A percentile compares a stretch with the other conserved stretches of the same genome.
These are phyloP conservation scores for Bifiguratus adelaidae DNA, from an alignment of 192 early-diverging fungal species.

Conservation along the genomic window DNA sequence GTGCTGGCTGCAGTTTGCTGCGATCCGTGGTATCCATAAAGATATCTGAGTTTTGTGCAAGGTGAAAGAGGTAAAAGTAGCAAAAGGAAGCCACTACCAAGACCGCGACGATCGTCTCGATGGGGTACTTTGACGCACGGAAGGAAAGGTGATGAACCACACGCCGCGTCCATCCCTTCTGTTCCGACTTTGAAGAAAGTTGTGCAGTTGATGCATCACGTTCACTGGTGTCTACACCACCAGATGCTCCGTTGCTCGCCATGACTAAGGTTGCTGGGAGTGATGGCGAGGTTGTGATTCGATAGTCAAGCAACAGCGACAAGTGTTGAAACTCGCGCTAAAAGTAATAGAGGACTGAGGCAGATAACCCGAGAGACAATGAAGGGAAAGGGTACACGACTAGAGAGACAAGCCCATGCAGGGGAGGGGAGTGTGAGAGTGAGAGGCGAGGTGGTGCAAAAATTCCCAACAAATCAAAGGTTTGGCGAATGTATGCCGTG, in stretches of 20 bases:
- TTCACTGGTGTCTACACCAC: background rate
- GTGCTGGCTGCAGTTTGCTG: constrained; percentile 27
- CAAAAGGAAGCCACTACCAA: constrained; percentile 63
- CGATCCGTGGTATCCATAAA: constrained; percentile 31
- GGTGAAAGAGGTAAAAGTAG: constrained; percentile 69
- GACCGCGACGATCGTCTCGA: constrained; percentile 66
- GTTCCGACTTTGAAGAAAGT: no score
- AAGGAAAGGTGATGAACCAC: constrained; percentile 30
- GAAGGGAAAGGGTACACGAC: no score
- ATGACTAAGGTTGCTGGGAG: background rate
- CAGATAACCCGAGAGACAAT: no score
- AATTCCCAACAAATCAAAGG: no score
- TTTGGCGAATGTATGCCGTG: no score
- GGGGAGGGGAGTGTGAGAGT: no score
- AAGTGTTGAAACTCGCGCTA: no score
- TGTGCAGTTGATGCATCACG: background rate
- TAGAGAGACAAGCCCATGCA: no score
- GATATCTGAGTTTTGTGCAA: constrained; percentile 52
- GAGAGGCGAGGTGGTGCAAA: no score
- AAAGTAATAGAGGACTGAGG: no score
- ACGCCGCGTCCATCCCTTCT: background rate
- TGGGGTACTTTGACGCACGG: constrained; percentile 57
- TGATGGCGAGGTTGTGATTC: background rate
- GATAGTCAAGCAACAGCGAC: background rate
- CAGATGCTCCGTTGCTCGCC: background rate